Conservation (phyloP, 108 stramenopile genomes). For the Fragilaria crotonensis region DNA sequence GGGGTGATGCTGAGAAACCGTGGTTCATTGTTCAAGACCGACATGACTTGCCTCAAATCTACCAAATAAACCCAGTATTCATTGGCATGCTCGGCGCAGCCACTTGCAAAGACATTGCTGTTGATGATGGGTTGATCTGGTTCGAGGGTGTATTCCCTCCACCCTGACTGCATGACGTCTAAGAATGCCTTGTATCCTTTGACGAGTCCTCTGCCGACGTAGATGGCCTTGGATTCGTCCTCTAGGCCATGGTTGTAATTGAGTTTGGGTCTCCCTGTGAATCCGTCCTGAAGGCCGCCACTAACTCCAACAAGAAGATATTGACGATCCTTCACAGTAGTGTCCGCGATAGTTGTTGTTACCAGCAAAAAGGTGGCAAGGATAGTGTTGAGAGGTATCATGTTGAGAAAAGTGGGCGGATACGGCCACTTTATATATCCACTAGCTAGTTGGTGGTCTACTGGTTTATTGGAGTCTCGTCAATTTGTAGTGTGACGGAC, state of each 20-base stretch:
- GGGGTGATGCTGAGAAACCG: slow-evolving; percentile 48
- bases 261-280: slow-evolving; percentile 19
- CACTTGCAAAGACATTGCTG: slow-evolving; percentile 33
- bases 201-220: slow-evolving; percentile 42
- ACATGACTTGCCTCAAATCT: slow-evolving; percentile 33
- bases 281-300: slow-evolving; percentile 38
- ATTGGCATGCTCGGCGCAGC: slow-evolving; percentile 57
- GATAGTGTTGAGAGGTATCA: too few species aligned
- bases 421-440: too few species aligned
- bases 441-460: too few species aligned
- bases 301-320: slow-evolving; percentile 30
- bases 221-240: slow-evolving; percentile 32
- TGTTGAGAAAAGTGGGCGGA: too few species aligned
- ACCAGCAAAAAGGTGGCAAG: neutral
- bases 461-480: too few species aligned
- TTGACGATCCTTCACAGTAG: neutral
- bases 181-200: slow-evolving; percentile 45
- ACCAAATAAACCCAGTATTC: slow-evolving; percentile 49
- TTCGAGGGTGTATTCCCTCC: slow-evolving; percentile 41
- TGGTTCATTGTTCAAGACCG: slow-evolving; percentile 34
- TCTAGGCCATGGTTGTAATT: slow-evolving; percentile 23
- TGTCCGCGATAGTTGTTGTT: neutral
- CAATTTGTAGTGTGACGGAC: too few species aligned
- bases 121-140: slow-evolving; percentile 40
- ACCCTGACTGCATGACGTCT: slow-evolving; percentile 45